Percentiles rank a stretch among this genome's conserved stretches.
Evolutionary conservation across 495 filamentous ascomycete genomes (phyloP).

Genomic region (Astrocystis sublimbata): DNA sequence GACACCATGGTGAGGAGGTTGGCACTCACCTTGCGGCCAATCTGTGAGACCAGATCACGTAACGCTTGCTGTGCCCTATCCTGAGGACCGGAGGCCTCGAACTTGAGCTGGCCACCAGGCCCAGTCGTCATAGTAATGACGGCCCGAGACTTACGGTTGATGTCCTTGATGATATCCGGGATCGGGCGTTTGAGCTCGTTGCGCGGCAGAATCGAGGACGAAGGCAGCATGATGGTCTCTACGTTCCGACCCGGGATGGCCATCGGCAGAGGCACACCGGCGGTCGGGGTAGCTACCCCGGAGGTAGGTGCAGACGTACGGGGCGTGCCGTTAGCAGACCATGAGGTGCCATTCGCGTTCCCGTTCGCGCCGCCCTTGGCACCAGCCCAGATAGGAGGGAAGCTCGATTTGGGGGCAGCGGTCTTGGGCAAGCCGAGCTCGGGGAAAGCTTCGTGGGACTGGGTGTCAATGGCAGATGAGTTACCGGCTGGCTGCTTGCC

Average conservation of each 20-base stretch:
- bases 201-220: conserved; percentile 69
- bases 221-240: conserved; percentile 69
- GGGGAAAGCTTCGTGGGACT: conserved; percentile 89
- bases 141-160: conserved; percentile 85
- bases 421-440: conserved; percentile 72
- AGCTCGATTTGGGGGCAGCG: conserved; percentile 57
- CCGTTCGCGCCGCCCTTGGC: conserved; percentile 51
- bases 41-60: conserved; percentile 79
- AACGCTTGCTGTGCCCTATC: conserved; percentile 79
- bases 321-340: conserved; percentile 51
- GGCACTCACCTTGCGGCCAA: conserved; percentile 73
- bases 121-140: conserved; percentile 72
- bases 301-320: conserved; percentile 60
- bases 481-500: conserved; percentile 61
- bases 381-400: conserved; percentile 60
- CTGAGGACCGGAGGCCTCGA: conserved; percentile 77
- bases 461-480: conserved; percentile 65
- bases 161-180: conserved; percentile 77
- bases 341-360: conserved; percentile 59
- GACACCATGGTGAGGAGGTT: not conserved
- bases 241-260: conserved; percentile 75
- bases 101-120: conserved; percentile 67
- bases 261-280: conserved; percentile 60
- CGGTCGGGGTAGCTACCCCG: conserved; percentile 57
- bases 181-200: conserved; percentile 80